Conservation (phyloP, 805 yeast genomes). For the Naumovozyma castellii region DNA sequence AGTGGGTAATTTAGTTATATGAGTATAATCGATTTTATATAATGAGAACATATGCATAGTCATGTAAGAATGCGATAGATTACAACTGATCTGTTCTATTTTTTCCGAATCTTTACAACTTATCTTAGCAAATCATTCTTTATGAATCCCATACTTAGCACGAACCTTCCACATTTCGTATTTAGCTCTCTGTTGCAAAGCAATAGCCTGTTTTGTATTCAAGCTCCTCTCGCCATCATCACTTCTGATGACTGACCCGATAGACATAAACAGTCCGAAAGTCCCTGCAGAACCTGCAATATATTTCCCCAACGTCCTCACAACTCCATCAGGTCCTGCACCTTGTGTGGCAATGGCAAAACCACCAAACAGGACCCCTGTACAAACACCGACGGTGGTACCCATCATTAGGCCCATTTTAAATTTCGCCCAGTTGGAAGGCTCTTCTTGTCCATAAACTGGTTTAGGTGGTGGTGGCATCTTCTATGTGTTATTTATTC, state of each 20-base stretch:
- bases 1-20: not conserved
- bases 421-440: slow-evolving; percentile 89
- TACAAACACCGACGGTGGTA: slow-evolving; percentile 70
- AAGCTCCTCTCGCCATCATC: slow-evolving; percentile 35
- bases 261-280: slow-evolving; percentile 91
- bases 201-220: slow-evolving; percentile 7
- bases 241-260: slow-evolving; percentile 85
- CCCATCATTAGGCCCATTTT: slow-evolving; percentile 99
- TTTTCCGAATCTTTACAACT: too few species aligned
- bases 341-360: slow-evolving; percentile 85
- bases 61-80: too few species aligned
- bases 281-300: slow-evolving; percentile 95
- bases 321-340: slow-evolving; percentile 96
- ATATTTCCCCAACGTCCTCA: slow-evolving; percentile 94
- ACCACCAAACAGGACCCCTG: slow-evolving; percentile 92
- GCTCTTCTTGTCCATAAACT: slow-evolving; percentile 51
- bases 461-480: slow-evolving; percentile 73
- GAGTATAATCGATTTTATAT: too few species aligned
- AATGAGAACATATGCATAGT: too few species aligned
- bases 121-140: too few species aligned
- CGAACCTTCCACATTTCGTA: slow-evolving; percentile 26
- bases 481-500: not conserved
- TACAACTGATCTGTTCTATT: too few species aligned
- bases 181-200: slow-evolving; percentile 26
- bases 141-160: slow-evolving; percentile 15